Percentiles rank a stretch among this genome's conserved stretches.
Conservation (phyloP, 176 grass and related monocot species). For the Lolium perenne region DNA sequence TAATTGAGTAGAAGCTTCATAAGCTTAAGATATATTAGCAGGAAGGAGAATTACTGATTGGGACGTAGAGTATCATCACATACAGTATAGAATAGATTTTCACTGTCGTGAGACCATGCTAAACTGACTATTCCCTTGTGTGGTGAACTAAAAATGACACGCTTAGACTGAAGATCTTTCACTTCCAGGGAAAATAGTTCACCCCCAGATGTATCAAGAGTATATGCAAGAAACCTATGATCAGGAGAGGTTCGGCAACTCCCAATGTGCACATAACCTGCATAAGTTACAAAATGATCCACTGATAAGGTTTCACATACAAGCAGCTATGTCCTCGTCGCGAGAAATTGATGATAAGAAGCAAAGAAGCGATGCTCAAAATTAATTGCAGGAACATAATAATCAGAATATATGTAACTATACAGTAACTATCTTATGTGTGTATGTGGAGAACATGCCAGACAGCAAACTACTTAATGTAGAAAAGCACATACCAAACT, state of each 20-base stretch:
- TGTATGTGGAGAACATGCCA: conserved; percentile 25
- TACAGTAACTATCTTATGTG: conserved; percentile 9
- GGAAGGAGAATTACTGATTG: conserved; percentile 63
- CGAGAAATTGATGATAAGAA: conserved; percentile 29
- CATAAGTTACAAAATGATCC: conserved; percentile 32
- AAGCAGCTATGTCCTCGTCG: conserved; percentile 30
- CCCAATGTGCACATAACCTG: conserved; percentile 96
- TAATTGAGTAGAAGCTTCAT: background rate
- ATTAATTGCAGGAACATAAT: conserved; percentile 30
- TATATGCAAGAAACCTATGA: conserved; percentile 92
- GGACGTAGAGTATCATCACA: conserved; percentile 86
- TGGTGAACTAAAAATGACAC: conserved; percentile 54
- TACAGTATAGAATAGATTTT: conserved; percentile 73
- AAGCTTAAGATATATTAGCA: conserved; percentile 1
- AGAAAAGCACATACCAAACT: conserved; percentile 61
- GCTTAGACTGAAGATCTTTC: conserved; percentile 72
- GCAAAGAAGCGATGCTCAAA: conserved; percentile 10
- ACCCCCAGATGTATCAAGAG: conserved; percentile 84
- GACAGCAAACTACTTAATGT: conserved; percentile 17
- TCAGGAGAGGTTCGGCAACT: conserved; percentile 85
- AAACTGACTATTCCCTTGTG: conserved; percentile 84
- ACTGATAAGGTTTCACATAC: conserved; percentile 20
- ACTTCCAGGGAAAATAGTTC: conserved; percentile 83
- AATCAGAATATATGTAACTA: conserved; percentile 26
- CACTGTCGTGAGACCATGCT: conserved; percentile 74